Evolutionary conservation across 2,329 filamentous ascomycete species (phyloP).

Genomic region (Lasiodiplodia sp.): DNA sequence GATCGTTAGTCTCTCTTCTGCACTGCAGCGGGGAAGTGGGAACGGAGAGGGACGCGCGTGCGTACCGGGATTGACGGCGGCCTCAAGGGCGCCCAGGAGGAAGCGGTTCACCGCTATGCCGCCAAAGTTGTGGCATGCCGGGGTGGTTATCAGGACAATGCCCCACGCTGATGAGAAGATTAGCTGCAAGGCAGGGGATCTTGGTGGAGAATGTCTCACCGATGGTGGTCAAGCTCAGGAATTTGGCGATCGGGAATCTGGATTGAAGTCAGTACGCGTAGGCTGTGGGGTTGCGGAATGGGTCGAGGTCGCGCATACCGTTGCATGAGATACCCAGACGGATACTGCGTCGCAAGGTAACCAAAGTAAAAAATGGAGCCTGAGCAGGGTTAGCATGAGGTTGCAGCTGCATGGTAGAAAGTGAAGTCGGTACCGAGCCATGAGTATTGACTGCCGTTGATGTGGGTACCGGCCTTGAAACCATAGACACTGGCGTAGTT

Average conservation of each 20-base stretch:
- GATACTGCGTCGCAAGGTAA: slow-evolving; percentile 56
- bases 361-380: slow-evolving; percentile 60
- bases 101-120: slow-evolving; percentile 48
- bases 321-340: slow-evolving; percentile 54
- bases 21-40: not conserved
- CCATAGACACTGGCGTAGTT: slow-evolving; percentile 61
- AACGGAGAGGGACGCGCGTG: not conserved
- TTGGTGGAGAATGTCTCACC: slow-evolving; percentile 32
- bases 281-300: not conserved
- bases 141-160: slow-evolving; percentile 50
- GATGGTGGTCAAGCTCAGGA: slow-evolving; percentile 51
- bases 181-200: not conserved
- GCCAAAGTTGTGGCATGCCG: slow-evolving; percentile 50
- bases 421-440: slow-evolving; percentile 51
- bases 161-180: slow-evolving; percentile 43
- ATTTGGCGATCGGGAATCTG: slow-evolving; percentile 54
- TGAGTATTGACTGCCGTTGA: slow-evolving; percentile 59
- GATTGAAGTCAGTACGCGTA: slow-evolving; percentile 6
- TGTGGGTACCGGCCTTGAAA: slow-evolving; percentile 55
- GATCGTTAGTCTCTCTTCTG: not conserved
- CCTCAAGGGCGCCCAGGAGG: slow-evolving; percentile 46
- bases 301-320: slow-evolving; percentile 33
- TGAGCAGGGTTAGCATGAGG: slow-evolving; percentile 8
- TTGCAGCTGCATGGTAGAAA: not conserved
- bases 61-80: slow-evolving; percentile 44